These are phyloP conservation scores for Scleroderma citrinum DNA, from an alignment of 768 basidiomycete species.

Conservation along the genomic window DNA sequence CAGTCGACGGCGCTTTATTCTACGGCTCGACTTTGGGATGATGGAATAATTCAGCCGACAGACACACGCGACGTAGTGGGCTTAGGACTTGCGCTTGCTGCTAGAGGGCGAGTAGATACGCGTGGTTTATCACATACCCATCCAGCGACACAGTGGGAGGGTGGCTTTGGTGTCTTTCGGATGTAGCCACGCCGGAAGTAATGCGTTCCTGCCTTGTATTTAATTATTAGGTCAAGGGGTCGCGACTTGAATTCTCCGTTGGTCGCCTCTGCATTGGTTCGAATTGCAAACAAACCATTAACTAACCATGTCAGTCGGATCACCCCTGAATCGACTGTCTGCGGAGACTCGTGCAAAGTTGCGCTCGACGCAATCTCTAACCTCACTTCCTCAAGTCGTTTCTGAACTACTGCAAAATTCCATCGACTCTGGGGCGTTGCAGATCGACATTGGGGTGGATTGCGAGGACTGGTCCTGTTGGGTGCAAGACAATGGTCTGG, in stretches of 20 bases:
- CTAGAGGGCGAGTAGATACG: slow-evolving; percentile 32
- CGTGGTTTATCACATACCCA: slow-evolving; percentile 2
- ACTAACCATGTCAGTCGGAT: slow-evolving; percentile 19
- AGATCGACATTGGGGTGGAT: slow-evolving; percentile 69
- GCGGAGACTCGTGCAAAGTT: slow-evolving; percentile 60
- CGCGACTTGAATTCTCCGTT: too few relatives aligned
- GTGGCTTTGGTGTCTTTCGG: slow-evolving; percentile 85
- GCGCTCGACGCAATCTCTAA: slow-evolving; percentile 80
- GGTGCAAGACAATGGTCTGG: slow-evolving; percentile 81
- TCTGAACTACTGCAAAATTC: slow-evolving; percentile 89
- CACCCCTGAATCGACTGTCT: slow-evolving; percentile 41
- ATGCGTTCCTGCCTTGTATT: too few relatives aligned
- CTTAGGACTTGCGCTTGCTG: slow-evolving; percentile 78
- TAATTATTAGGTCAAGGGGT: too few relatives aligned
- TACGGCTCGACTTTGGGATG: slow-evolving; percentile 91
- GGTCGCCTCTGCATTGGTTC: neutral
- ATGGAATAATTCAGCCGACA: slow-evolving; percentile 82
- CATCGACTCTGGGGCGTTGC: slow-evolving; percentile 70
- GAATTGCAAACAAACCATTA: slow-evolving; percentile 2
- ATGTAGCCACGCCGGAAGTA: slow-evolving; percentile 50
- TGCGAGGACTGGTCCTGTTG: slow-evolving; percentile 76
- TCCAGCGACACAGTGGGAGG: slow-evolving; percentile 60
- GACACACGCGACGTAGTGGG: slow-evolving; percentile 89
- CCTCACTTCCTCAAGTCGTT: slow-evolving; percentile 72
- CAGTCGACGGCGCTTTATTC: slow-evolving; percentile 88